Conservation (phyloP, 2,329 filamentous ascomycete genomes). For the Paecilomyces variotii region DNA sequence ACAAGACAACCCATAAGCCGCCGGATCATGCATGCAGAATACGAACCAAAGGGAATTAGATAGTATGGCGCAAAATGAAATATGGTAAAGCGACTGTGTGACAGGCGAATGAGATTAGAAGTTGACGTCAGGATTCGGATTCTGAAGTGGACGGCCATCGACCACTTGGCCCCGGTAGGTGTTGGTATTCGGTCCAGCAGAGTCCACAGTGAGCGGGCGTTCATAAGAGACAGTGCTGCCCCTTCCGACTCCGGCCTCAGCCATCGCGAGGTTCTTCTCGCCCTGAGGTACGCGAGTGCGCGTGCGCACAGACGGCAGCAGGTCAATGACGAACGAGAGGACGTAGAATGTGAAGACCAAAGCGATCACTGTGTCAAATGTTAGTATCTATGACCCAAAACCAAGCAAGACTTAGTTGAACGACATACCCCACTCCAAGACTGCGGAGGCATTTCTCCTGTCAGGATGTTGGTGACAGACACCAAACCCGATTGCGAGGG, state of each 20-base stretch:
- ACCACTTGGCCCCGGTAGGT: slow-evolving; percentile 10
- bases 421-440: slow-evolving; percentile 61
- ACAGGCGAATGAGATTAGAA: background rate
- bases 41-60: background rate
- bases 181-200: slow-evolving; percentile 23
- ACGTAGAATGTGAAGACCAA: slow-evolving; percentile 85
- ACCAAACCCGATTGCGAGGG: slow-evolving; percentile 60
- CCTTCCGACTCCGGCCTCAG: slow-evolving; percentile 7
- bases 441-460: slow-evolving; percentile 59
- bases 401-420: background rate
- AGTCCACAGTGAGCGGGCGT: slow-evolving; percentile 31
- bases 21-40: background rate
- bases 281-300: slow-evolving; percentile 41
- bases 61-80: background rate
- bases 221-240: slow-evolving; percentile 18
- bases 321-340: slow-evolving; percentile 77
- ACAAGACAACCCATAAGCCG: background rate
- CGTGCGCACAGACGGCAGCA: slow-evolving; percentile 67
- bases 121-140: background rate
- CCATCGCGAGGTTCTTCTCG: slow-evolving; percentile 25
- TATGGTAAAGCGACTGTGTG: background rate
- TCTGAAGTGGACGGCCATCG: background rate
- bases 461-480: slow-evolving; percentile 40
- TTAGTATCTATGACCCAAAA: background rate
- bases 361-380: slow-evolving; percentile 49